These are phyloP conservation scores for Ehretia macrophylla DNA, from an alignment of 257 asterid species.

Conservation along the genomic window DNA sequence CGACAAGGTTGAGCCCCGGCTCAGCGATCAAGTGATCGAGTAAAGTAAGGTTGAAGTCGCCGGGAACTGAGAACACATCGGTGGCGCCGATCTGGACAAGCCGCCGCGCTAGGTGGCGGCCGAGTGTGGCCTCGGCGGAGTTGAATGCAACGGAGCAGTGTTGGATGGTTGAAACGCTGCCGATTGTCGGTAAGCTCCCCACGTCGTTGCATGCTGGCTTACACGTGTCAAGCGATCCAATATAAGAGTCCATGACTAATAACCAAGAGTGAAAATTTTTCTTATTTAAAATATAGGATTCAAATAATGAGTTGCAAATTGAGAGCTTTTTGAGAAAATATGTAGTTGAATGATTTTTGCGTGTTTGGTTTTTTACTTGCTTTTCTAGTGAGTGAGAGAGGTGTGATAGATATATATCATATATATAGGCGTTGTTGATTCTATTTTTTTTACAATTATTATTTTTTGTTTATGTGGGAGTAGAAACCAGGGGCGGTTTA, in stretches of 20 bases:
- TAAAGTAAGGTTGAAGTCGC: conserved; percentile 67
- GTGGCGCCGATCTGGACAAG: conserved; percentile 63
- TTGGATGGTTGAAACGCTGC: conserved; percentile 35
- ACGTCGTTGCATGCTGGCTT: conserved; percentile 33
- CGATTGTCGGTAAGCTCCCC: conserved; percentile 39
- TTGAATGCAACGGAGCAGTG: conserved; percentile 21
- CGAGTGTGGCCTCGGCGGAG: conserved; percentile 61
- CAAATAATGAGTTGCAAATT: not conserved
- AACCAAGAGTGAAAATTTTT: not conserved
- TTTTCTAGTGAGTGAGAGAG: not conserved
- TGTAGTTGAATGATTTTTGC: not conserved
- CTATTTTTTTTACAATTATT: too few relatives aligned
- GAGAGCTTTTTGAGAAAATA: not conserved
- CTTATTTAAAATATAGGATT: too few relatives aligned
- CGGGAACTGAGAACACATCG: conserved; percentile 76
- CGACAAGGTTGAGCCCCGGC: conserved; percentile 69
- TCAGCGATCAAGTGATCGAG: conserved; percentile 71
- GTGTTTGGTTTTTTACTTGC: too few relatives aligned
- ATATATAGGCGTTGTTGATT: conserved; percentile 6
- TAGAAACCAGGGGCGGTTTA: conserved; percentile 21
- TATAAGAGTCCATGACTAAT: conserved; percentile 38
- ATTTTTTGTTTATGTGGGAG: not conserved
- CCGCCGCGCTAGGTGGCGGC: conserved; percentile 89
- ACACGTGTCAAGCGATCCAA: conserved; percentile 48
- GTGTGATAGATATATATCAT: too few relatives aligned